phyloP scores from a whole-genome alignment of 345 rosid species.

The Rhizophora apiculata region DNA sequence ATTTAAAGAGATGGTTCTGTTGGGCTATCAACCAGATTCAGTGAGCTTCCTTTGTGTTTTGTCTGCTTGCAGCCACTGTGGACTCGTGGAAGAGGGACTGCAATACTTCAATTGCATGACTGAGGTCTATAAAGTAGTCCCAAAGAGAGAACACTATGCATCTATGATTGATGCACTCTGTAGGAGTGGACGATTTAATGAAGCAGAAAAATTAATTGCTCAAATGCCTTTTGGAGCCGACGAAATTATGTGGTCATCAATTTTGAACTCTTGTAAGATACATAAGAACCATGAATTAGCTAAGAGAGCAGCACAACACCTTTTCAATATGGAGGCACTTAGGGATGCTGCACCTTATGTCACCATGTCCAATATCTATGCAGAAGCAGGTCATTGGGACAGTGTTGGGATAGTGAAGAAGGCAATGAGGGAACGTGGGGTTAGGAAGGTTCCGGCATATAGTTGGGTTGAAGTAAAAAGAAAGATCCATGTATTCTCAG shows the following conservation, averaged over 20 bases:
- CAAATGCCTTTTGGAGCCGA: constrained; percentile 76
- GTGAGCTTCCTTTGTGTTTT: constrained; percentile 65
- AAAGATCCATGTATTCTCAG: constrained; percentile 55
- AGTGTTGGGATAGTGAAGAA: constrained; percentile 61
- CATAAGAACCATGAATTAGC: constrained; percentile 73
- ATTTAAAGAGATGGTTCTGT: constrained; percentile 54
- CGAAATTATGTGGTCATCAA: constrained; percentile 82
- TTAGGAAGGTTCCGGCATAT: constrained; percentile 61
- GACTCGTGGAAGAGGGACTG: constrained; percentile 69
- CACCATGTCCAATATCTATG: constrained; percentile 80
- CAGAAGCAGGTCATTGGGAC: constrained; percentile 71
- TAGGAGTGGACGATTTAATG: constrained; percentile 56
- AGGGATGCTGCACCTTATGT: constrained; percentile 83
- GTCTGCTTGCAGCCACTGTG: constrained; percentile 83
- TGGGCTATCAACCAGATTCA: constrained; percentile 68
- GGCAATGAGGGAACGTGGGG: constrained; percentile 75
- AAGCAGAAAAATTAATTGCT: constrained; percentile 64
- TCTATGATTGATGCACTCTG: constrained; percentile 68
- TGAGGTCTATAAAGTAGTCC: constrained; percentile 44
- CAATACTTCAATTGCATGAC: constrained; percentile 57
- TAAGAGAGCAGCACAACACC: constrained; percentile 56
- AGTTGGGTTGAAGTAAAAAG: constrained; percentile 87
- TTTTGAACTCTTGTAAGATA: constrained; percentile 82
- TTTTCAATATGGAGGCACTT: constrained; percentile 64
- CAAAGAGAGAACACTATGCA: constrained; percentile 65